Conservation (phyloP, 306 rosid species). For the Cucurbita moschata region DNA sequence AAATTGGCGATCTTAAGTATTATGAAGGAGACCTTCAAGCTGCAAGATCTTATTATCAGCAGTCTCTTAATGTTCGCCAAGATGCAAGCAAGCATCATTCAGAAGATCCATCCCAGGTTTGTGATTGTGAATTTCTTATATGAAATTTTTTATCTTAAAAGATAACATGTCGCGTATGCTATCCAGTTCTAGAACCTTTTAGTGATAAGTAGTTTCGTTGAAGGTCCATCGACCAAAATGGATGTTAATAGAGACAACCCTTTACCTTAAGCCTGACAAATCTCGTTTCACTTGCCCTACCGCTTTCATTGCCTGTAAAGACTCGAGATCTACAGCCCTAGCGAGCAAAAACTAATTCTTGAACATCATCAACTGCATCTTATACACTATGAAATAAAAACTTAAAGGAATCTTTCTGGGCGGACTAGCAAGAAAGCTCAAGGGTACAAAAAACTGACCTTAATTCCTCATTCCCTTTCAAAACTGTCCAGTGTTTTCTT, state of each 20-base stretch:
- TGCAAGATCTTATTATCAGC: conserved; percentile 63
- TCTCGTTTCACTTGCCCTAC: too few species aligned
- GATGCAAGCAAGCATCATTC: conserved; percentile 49
- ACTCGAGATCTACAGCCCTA: not conserved
- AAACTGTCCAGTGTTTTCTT: not conserved
- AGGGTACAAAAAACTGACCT: not conserved
- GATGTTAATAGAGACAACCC: not conserved
- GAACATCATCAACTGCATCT: not conserved
- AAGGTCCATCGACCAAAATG: not conserved
- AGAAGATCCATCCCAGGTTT: conserved; percentile 62
- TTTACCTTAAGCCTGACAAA: too few species aligned
- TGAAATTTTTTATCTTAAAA: not conserved
- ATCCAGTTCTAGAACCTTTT: not conserved
- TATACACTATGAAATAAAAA: not conserved
- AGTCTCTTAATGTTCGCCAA: conserved; percentile 72
- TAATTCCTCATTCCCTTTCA: not conserved
- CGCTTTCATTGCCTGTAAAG: too few species aligned
- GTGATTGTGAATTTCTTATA: conserved; percentile 10
- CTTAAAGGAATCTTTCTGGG: not conserved
- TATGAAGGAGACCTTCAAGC: conserved; percentile 74
- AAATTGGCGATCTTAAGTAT: conserved; percentile 94
- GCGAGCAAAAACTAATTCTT: not conserved
- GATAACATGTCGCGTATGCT: not conserved
- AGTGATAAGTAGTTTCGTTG: not conserved
- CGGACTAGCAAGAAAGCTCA: not conserved